Conservation (phyloP, 2,329 filamentous ascomycete species). For the Exophiala sp. region DNA sequence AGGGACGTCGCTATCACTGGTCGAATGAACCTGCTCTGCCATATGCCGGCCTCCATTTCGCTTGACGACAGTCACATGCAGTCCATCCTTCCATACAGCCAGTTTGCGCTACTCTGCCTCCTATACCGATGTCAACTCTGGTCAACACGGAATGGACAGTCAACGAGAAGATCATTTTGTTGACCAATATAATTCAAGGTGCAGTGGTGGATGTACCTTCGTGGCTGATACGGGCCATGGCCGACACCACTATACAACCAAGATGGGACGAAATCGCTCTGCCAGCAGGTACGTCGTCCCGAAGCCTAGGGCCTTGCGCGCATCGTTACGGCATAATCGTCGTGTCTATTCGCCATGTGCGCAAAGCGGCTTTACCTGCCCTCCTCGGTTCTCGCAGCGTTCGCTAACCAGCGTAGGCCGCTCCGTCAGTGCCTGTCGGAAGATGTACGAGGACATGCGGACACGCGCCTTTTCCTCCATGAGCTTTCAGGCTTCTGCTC, state of each 20-base stretch:
- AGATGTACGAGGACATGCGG: constrained; percentile 19
- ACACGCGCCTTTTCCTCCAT: constrained; percentile 12
- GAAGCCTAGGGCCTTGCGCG: not conserved
- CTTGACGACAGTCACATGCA: constrained; percentile 24
- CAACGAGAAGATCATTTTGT: constrained; percentile 27
- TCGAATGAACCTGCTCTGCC: constrained; percentile 11
- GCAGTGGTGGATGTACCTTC: constrained; percentile 23
- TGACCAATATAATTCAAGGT: constrained; percentile 27
- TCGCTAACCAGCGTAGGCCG: constrained; percentile 24
- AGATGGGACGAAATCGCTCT: constrained; percentile 27
- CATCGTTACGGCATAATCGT: not conserved
- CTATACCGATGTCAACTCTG: constrained; percentile 26
- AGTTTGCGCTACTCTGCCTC: constrained; percentile 13
- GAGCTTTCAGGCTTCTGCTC: constrained; percentile 5
- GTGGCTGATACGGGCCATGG: constrained; percentile 22
- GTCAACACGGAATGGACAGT: constrained; percentile 19
- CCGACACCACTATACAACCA: constrained; percentile 19
- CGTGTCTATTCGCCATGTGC: not conserved
- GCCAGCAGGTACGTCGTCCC: constrained; percentile 25
- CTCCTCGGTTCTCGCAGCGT: not conserved
- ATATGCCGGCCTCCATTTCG: constrained; percentile 19
- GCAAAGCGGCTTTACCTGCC: not conserved
- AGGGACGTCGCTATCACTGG: not conserved
- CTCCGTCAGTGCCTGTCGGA: constrained; percentile 23
- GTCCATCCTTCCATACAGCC: constrained; percentile 12